Conservation (phyloP, 148 eudicot species). For the Cornus florida region DNA sequence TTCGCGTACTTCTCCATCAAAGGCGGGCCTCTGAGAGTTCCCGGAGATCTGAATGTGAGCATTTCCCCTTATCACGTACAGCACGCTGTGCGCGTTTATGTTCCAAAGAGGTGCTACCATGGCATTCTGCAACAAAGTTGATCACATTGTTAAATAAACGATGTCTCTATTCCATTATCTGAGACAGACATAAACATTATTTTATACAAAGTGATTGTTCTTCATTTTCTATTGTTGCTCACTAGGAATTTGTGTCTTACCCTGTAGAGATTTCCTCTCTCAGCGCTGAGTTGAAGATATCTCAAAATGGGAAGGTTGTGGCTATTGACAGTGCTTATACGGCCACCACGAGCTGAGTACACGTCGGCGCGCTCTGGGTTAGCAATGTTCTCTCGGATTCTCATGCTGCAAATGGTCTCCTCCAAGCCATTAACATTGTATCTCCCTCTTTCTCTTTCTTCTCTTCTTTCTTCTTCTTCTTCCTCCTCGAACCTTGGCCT, state of each 20-base stretch:
- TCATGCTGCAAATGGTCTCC: constrained; percentile 29
- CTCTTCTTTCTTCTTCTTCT: neutral
- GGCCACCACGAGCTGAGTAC: constrained; percentile 19
- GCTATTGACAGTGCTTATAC: constrained; percentile 18
- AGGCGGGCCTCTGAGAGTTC: neutral
- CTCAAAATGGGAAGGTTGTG: constrained; percentile 29
- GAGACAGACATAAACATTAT: no score
- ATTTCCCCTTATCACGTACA: neutral
- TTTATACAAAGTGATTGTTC: no score
- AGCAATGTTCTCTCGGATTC: constrained; percentile 21
- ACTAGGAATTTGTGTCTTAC: constrained; percentile 3
- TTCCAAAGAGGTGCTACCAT: constrained; percentile 9
- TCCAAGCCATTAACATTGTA: constrained; percentile 19
- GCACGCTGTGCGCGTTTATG: constrained; percentile 13
- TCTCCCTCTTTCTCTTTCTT: neutral
- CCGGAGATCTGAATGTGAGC: neutral
- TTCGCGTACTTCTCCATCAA: neutral
- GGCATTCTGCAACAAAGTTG: neutral
- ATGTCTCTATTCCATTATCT: no score
- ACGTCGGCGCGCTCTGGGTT: constrained; percentile 20
- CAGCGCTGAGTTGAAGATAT: constrained; percentile 26
- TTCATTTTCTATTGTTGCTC: no score
- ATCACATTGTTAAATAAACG: no score
- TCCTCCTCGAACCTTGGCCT: constrained; percentile 1
- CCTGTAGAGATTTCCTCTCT: constrained; percentile 29